Evolutionary conservation across 2,329 filamentous ascomycete species (phyloP).

Genomic region (Colletotrichum sublineola): DNA sequence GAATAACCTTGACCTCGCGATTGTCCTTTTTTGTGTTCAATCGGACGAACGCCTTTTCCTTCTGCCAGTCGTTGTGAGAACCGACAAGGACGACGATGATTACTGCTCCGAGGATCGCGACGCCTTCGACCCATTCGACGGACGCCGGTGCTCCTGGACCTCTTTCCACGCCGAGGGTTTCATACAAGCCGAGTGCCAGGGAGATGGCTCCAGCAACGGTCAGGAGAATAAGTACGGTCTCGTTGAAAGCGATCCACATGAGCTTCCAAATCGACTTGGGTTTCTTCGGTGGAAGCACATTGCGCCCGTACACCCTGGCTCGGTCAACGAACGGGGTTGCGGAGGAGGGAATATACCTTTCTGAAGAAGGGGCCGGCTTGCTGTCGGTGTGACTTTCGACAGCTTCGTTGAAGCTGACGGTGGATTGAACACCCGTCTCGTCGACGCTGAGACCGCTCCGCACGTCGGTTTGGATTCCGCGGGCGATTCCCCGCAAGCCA

Average conservation of each 20-base stretch:
- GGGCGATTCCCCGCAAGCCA: constrained; percentile 76
- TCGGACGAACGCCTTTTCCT: constrained; percentile 66
- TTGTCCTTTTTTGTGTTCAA: constrained; percentile 66
- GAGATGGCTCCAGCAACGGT: constrained; percentile 70
- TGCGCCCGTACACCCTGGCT: constrained; percentile 66
- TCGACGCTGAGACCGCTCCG: constrained; percentile 76
- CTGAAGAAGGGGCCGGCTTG: constrained; percentile 6
- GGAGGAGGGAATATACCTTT: background rate
- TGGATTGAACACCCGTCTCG: constrained; percentile 71
- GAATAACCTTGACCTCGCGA: constrained; percentile 67
- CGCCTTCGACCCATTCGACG: constrained; percentile 68
- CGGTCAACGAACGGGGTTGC: constrained; percentile 59
- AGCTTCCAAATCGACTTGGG: constrained; percentile 47
- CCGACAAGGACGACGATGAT: constrained; percentile 67
- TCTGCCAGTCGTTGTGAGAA: constrained; percentile 68
- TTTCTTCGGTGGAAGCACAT: constrained; percentile 22
- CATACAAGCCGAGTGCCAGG: constrained; percentile 69
- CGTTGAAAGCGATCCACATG: constrained; percentile 72
- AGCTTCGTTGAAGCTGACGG: constrained; percentile 77
- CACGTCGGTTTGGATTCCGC: constrained; percentile 75
- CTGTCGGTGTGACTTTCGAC: constrained; percentile 50
- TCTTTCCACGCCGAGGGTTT: constrained; percentile 62
- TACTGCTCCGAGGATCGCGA: constrained; percentile 67
- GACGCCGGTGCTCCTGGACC: constrained; percentile 50
- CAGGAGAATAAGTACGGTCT: constrained; percentile 70